Evolutionary conservation across 129 eudicot species (phyloP).

Genomic region (Centella asiatica): DNA sequence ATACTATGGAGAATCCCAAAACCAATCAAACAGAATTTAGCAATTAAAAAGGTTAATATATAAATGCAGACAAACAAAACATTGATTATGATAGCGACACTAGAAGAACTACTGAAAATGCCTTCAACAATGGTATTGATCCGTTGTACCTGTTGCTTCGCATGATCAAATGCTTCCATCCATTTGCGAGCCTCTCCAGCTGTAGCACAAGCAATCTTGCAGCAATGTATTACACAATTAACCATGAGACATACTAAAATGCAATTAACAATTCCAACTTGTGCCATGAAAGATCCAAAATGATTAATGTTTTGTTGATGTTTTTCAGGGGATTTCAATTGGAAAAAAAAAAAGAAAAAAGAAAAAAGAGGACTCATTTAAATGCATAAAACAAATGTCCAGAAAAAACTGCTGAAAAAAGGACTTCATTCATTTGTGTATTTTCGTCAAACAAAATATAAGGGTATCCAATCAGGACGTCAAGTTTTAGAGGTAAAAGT

Average conservation of each 20-base stretch:
- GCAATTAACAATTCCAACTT: not conserved
- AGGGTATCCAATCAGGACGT: too few relatives aligned
- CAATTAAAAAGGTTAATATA: too few relatives aligned
- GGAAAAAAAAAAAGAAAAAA: too few relatives aligned
- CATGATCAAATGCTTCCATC: conserved; percentile 96
- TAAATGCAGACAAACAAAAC: too few relatives aligned
- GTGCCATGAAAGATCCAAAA: not conserved
- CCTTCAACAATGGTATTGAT: not conserved
- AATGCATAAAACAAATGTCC: too few relatives aligned
- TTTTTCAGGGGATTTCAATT: too few relatives aligned
- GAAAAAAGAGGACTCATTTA: too few relatives aligned
- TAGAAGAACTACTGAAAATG: not conserved
- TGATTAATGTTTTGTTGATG: not conserved
- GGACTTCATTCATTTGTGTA: too few relatives aligned
- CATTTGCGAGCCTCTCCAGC: conserved; percentile 86
- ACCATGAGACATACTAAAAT: conserved; percentile 1
- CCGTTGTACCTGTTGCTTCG: conserved; percentile 82
- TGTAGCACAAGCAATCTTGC: conserved; percentile 95
- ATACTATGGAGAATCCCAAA: not conserved
- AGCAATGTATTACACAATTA: conserved; percentile 26
- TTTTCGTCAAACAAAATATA: too few relatives aligned
- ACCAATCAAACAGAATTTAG: too few relatives aligned
- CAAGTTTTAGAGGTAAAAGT: too few relatives aligned
- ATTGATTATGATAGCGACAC: not conserved
- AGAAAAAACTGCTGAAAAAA: too few relatives aligned